phyloP scores from a whole-genome alignment of 2,329 filamentous ascomycete species.

The Claviceps digitariae region DNA sequence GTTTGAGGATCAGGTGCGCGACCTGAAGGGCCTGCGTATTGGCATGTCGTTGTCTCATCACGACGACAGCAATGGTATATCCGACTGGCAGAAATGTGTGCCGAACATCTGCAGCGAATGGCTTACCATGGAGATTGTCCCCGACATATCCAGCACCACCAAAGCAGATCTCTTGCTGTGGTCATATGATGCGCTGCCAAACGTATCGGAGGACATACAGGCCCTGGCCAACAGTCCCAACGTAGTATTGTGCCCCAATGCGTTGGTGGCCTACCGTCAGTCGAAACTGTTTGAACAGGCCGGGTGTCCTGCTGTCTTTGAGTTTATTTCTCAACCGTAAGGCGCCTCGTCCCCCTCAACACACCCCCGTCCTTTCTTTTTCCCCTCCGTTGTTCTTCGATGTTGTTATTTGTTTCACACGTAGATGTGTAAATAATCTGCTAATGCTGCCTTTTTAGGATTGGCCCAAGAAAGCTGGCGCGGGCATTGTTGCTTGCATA shows the following conservation, averaged over 20 bases:
- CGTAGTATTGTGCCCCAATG: background rate
- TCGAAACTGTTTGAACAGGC: background rate
- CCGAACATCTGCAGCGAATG: conserved; percentile 18
- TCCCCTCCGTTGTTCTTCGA: background rate
- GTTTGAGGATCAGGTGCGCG: conserved; percentile 16
- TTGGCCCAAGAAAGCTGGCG: background rate
- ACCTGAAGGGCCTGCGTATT: conserved; percentile 15
- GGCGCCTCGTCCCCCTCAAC: too few relatives aligned
- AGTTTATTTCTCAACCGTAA: conserved; percentile 1
- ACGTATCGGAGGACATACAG: background rate
- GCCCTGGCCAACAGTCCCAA: background rate
- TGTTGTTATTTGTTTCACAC: background rate
- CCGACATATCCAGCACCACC: conserved; percentile 3
- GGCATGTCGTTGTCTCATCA: background rate
- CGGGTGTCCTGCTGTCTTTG: background rate
- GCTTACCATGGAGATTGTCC: conserved; percentile 18
- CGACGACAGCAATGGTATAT: conserved; percentile 2
- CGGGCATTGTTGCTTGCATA: background rate
- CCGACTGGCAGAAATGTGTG: conserved; percentile 3
- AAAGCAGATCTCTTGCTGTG: conserved; percentile 15
- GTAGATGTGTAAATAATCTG: background rate
- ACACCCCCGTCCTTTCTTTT: background rate
- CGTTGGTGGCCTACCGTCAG: background rate
- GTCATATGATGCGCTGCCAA: background rate
- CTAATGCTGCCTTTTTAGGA: background rate